Conservation (phyloP, 2,329 filamentous ascomycete genomes). For the Fusarium marasasianum region DNA sequence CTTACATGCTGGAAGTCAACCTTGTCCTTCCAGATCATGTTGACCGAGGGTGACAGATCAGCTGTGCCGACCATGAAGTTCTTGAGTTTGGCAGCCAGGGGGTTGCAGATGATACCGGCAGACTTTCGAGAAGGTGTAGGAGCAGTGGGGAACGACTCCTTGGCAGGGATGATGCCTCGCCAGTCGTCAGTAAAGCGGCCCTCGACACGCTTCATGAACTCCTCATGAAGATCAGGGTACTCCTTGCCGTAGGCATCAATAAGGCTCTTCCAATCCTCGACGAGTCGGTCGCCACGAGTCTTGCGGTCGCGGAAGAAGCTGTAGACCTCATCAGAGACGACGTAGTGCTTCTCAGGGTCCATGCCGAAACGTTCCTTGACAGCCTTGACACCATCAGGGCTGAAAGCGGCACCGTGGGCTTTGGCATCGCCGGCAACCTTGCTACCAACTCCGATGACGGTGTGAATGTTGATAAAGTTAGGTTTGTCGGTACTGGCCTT, state of each 20-base stretch:
- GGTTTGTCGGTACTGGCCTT: conserved; percentile 58
- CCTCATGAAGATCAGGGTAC: conserved; percentile 59
- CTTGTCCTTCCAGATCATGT: conserved; percentile 65
- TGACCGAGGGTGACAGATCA: conserved; percentile 62
- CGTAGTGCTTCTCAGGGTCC: conserved; percentile 49
- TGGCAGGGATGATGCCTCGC: conserved; percentile 58
- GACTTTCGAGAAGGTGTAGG: conserved; percentile 62
- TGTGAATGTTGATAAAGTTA: conserved; percentile 66
- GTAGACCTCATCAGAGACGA: conserved; percentile 56
- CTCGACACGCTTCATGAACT: conserved; percentile 58
- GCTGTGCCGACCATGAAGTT: conserved; percentile 64
- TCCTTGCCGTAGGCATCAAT: conserved; percentile 54
- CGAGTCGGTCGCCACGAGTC: conserved; percentile 54
- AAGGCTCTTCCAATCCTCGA: conserved; percentile 57
- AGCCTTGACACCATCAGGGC: conserved; percentile 59
- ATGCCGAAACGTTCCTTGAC: conserved; percentile 49
- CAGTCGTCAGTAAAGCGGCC: conserved; percentile 60
- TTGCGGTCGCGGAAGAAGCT: conserved; percentile 60
- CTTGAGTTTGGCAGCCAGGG: conserved; percentile 57
- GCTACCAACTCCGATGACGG: conserved; percentile 65
- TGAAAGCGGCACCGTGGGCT: conserved; percentile 68
- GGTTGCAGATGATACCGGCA: conserved; percentile 59
- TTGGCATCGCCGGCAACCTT: conserved; percentile 59
- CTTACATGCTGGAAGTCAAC: conserved; percentile 59
- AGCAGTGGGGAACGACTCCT: conserved; percentile 54